Conservation (phyloP, 2,329 filamentous ascomycete genomes). For the Trichoderma lentiforme region DNA sequence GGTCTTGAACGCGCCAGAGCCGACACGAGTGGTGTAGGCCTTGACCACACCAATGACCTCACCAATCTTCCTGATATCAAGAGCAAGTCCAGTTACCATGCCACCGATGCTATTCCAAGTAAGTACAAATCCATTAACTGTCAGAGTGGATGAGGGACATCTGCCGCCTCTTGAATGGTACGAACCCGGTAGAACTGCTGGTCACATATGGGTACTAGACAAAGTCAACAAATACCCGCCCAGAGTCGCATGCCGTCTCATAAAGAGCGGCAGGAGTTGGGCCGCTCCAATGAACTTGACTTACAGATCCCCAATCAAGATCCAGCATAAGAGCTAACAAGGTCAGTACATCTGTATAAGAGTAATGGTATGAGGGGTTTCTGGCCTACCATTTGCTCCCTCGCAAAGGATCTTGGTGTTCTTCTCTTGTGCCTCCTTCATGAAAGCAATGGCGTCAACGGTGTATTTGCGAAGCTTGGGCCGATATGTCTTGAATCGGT, state of each 20-base stretch:
- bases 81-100: constrained; percentile 59
- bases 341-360: neutral
- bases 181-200: constrained; percentile 26
- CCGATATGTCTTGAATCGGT: constrained; percentile 57
- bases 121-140: neutral
- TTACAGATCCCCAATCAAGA: constrained; percentile 17
- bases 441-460: constrained; percentile 64
- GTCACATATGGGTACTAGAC: constrained; percentile 28
- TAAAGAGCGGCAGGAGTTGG: neutral
- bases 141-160: neutral
- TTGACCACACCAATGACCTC: constrained; percentile 65
- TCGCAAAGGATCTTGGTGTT: constrained; percentile 64
- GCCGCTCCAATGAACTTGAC: neutral
- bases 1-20: constrained; percentile 63
- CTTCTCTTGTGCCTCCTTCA: constrained; percentile 57
- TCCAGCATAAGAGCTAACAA: constrained; percentile 18
- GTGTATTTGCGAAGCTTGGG: constrained; percentile 56
- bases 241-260: neutral
- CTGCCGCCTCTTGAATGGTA: neutral
- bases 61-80: constrained; percentile 59
- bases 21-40: constrained; percentile 64
- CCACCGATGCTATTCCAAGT: constrained; percentile 34
- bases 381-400: constrained; percentile 45
- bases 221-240: constrained; percentile 24
- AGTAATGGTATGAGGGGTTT: neutral